Evolutionary conservation across 257 asterid genomes (phyloP).

Genomic region (Solanum chmielewskii): DNA sequence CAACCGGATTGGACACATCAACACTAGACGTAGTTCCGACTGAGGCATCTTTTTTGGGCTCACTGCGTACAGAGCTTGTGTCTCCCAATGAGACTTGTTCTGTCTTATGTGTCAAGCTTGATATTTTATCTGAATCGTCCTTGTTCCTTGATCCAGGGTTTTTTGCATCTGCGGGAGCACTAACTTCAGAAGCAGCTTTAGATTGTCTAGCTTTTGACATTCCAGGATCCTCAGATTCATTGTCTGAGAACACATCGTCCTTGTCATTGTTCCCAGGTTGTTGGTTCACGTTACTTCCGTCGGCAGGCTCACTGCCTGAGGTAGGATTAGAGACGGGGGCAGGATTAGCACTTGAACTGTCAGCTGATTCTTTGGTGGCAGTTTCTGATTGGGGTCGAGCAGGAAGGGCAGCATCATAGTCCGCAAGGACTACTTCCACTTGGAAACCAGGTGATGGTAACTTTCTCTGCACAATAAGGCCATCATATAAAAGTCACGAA

Average conservation of each 20-base stretch:
- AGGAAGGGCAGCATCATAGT: slow-evolving; percentile 36
- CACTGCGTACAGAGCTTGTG: slow-evolving; percentile 18
- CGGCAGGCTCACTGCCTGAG: slow-evolving; percentile 23
- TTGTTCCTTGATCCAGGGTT: slow-evolving; percentile 12
- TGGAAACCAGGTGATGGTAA: slow-evolving; percentile 96
- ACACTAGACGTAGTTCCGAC: slow-evolving; percentile 9
- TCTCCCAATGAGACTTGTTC: slow-evolving; percentile 46
- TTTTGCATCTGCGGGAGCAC: slow-evolving; percentile 7
- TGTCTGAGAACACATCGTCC: slow-evolving; percentile 64
- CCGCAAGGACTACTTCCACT: slow-evolving; percentile 83
- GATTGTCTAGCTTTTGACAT: slow-evolving; percentile 24
- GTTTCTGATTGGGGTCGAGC: slow-evolving; percentile 33
- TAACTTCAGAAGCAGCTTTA: slow-evolving; percentile 18
- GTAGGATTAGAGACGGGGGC: slow-evolving; percentile 17
- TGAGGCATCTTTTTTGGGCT: slow-evolving; percentile 28
- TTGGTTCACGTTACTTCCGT: slow-evolving; percentile 20
- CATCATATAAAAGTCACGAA: neutral
- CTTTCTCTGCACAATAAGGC: slow-evolving; percentile 56
- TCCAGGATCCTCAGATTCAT: slow-evolving; percentile 38
- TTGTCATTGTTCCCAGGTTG: slow-evolving; percentile 17
- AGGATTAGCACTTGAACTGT: slow-evolving; percentile 21
- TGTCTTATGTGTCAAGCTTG: slow-evolving; percentile 30
- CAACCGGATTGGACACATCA: slow-evolving; percentile 22
- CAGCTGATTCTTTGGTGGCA: slow-evolving; percentile 15
- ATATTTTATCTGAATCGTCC: slow-evolving; percentile 22